Base-by-base conservation (phyloP, 495 filamentous ascomycete species). In the Podospora comata region DNA sequence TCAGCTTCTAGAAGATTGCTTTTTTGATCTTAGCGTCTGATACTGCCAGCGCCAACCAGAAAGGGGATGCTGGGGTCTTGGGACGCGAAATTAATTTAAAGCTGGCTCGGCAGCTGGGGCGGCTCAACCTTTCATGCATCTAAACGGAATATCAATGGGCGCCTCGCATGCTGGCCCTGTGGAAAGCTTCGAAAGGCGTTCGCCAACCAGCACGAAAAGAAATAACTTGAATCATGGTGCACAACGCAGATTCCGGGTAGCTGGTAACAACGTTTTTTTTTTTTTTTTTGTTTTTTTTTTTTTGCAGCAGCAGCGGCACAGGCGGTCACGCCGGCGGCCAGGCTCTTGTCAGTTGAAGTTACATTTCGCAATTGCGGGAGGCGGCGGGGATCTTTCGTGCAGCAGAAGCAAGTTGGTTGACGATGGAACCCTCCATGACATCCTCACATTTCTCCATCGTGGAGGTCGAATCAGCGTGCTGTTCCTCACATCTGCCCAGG, bases 1-100 rank as follows among this genome's bases (percentile, higher is more conserved):
- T 39, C 56, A 19, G 57, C 61, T 73, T 73, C 72, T 67, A 68
- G 72, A 73, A 73, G 20, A 66, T 69, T 65, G 20, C 72, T 67
- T 60, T 18, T 72, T 67, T 67, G 23, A 67, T 65, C 64, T 20
- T 72, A 69, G 70, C 65, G 60, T 34, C 18, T 7, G 27, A 28
- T 27, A 19, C 32, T 44, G 13, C 34, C 26, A 13, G 20, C 65
- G 61, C 30, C 32, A n/a, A 27, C 59, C 26, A 19, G 18, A 63
- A 56, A 11, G 20, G 13, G 58, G 58, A 23, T 34, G 34, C 5
- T 27, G n/a, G 26, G 18, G 60, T n/a, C 48, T 55, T 57, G 55
- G 26, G 26, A 60, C 30, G 23, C 28, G 54, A 65, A 69, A 67
- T 48, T 64, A 67, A 63, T 54, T 18, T 34, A 63, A 32, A 39